Base-by-base conservation (phyloP, 164 flowering plant species). In the Kalanchoe fedtschenkoi region DNA sequence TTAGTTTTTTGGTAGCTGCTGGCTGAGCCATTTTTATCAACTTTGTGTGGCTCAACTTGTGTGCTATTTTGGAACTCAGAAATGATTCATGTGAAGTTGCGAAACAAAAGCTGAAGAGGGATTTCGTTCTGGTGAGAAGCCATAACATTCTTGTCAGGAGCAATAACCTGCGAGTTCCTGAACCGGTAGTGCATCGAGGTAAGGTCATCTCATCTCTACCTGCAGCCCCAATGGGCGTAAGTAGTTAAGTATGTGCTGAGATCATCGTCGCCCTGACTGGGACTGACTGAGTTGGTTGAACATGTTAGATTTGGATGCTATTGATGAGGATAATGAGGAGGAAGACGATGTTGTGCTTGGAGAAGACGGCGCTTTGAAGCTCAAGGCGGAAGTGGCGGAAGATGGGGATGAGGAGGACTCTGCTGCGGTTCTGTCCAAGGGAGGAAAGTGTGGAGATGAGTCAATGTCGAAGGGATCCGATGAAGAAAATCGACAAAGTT, bases 101-200 rank as follows among this genome's bases (percentile, higher is more conserved):
- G 3, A 51, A 51, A 32, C 56, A 51, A 32, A 51, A 51, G 56
- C 5, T 51, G 33, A 51, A 51, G 56, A 26, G 56, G 32, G 30
- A 51, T 51, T 51, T 51, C 26, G 56, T 51, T 17, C 56, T 51
- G 2, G 56, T 51, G 17, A 51, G 56, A 26, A 51, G 56, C 56
- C 56, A 51, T 51, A 51, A 51, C 5, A 51, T 51, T 51, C 56
- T 51, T 17, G 56, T 51, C 10, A 24, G 56, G 32, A 51, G 56
- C 56, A 51, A 51, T 26, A 24, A 51, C 30, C 56, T 28, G 4
- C 56, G 56, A 51, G 56, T 17, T 24, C 15, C 56, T 9, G 56
- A 51, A 17, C 17, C 32, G 24, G 56, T 51, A 11, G 16, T 17
- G 4, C 43, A 39, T n/a, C 5, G 4, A 11, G 14, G 16, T 14